A percentile compares a stretch with the other conserved stretches of the same genome.
These are phyloP conservation scores for Wickerhamiella sergipiensis DNA, from an alignment of 805 yeast species.

Conservation along the genomic window DNA sequence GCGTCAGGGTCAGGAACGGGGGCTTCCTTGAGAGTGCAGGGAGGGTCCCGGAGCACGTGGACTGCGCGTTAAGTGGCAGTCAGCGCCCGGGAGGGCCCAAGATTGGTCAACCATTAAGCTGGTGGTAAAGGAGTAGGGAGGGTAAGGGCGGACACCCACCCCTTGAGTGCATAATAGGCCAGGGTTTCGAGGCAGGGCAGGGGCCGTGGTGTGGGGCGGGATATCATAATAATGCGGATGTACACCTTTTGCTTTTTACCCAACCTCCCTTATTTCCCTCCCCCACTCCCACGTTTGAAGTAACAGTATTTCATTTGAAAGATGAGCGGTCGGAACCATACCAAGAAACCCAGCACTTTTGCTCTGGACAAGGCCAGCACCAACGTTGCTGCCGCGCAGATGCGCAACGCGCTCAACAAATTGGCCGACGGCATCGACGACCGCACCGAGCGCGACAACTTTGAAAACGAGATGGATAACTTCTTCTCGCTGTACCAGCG, in stretches of 20 bases:
- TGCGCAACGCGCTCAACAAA: slow-evolving; percentile 89
- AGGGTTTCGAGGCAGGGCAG: not conserved
- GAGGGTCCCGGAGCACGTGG: not conserved
- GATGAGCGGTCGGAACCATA: not conserved
- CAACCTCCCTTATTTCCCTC: no score
- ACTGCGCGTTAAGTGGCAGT: not conserved
- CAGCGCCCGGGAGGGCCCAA: not conserved
- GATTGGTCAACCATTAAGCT: not conserved
- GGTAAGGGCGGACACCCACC: not conserved
- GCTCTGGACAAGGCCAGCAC: slow-evolving; percentile 93
- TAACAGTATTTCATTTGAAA: no score
- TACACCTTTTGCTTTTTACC: not conserved
- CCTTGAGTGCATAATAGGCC: not conserved
- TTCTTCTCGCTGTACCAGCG: slow-evolving; percentile 89
- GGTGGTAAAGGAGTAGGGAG: not conserved
- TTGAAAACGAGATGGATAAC: slow-evolving; percentile 87
- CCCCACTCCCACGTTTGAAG: not conserved
- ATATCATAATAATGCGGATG: not conserved
- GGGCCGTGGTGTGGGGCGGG: not conserved
- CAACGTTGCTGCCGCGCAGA: slow-evolving; percentile 90
- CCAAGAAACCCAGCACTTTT: slow-evolving; percentile 16
- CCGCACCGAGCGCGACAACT: slow-evolving; percentile 31
- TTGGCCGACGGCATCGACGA: slow-evolving; percentile 69
- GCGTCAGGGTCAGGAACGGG: not conserved
- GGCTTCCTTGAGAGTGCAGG: not conserved